phyloP scores from a whole-genome alignment of 805 yeast species.

The Wickerhamomyces xylosicus region DNA sequence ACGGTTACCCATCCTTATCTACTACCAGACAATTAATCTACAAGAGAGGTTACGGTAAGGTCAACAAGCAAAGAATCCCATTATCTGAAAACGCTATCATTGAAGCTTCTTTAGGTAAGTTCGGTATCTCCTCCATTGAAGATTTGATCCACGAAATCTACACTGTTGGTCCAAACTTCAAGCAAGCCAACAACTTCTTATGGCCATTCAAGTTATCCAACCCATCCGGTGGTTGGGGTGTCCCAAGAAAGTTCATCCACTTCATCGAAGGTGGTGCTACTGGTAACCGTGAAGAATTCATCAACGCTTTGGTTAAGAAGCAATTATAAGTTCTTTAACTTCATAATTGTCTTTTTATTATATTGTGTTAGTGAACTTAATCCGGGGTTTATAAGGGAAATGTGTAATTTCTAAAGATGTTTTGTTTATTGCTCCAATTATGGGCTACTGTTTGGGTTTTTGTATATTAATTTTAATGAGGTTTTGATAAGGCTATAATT shows the following conservation, averaged over 20 bases:
- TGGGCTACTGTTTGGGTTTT: background rate
- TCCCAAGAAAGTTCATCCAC: conserved; percentile 92
- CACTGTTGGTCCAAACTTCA: conserved; percentile 98
- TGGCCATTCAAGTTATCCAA: conserved; percentile 96
- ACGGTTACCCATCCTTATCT: conserved; percentile 93
- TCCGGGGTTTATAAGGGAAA: background rate
- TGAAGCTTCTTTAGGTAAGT: conserved; percentile 83
- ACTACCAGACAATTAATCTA: conserved; percentile 87
- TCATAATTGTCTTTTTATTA: background rate
- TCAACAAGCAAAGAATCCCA: conserved; percentile 91
- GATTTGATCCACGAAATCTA: conserved; percentile 93
- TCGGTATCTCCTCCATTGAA: conserved; percentile 86
- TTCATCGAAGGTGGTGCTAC: conserved; percentile 97
- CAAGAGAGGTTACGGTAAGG: conserved; percentile 98
- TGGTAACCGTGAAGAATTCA: conserved; percentile 96
- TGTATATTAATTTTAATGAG: background rate
- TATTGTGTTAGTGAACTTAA: background rate
- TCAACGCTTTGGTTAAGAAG: conserved; percentile 78
- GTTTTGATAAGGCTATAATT: background rate
- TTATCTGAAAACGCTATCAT: conserved; percentile 80
- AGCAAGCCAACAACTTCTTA: conserved; percentile 96
- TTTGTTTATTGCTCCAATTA: background rate
- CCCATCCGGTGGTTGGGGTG: conserved; percentile 98
- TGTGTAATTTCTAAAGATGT: conserved; percentile 1
- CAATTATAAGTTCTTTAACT: conserved; percentile 19